phyloP scores from a whole-genome alignment of 2,329 filamentous ascomycete species.

The Rhinocladiella mackenziei region DNA sequence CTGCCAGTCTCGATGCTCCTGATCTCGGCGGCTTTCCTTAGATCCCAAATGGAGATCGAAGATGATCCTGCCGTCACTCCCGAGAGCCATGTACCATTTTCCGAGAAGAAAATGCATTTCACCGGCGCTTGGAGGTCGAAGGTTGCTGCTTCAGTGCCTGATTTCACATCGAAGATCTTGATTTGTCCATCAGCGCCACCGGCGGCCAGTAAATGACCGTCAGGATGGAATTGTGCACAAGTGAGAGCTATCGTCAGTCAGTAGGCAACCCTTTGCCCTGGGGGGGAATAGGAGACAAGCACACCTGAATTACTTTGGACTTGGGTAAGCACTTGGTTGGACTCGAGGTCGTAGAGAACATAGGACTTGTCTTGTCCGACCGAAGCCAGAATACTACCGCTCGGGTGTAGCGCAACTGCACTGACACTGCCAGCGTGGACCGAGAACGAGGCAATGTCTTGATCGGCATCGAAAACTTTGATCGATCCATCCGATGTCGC shows the following conservation, averaged over 20 bases:
- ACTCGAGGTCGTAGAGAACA: constrained; percentile 75
- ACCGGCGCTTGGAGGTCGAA: constrained; percentile 65
- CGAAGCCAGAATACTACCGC: constrained; percentile 76
- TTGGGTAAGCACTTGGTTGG: constrained; percentile 66
- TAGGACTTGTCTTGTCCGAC: constrained; percentile 90
- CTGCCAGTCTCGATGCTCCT: constrained; percentile 85
- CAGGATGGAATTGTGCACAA: constrained; percentile 83
- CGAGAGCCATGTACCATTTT: constrained; percentile 95
- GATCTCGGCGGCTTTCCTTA: constrained; percentile 76
- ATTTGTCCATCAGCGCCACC: constrained; percentile 77
- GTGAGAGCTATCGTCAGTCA: constrained; percentile 58
- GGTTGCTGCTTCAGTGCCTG: constrained; percentile 68
- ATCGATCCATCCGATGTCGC: constrained; percentile 72
- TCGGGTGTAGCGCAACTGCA: constrained; percentile 74
- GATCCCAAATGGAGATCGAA: constrained; percentile 80
- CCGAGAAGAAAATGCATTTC: constrained; percentile 77
- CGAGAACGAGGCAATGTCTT: constrained; percentile 65
- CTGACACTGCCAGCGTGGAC: constrained; percentile 80
- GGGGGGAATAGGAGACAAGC: constrained; percentile 38
- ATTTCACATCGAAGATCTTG: constrained; percentile 83
- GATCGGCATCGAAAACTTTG: constrained; percentile 69
- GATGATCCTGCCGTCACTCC: constrained; percentile 73
- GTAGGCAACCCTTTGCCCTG: constrained; percentile 3
- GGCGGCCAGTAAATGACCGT: constrained; percentile 87
- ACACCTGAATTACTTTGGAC: constrained; percentile 75